Evolutionary conservation across 768 basidiomycete species (phyloP).

Genomic region (Macrolepiota dolichaula): DNA sequence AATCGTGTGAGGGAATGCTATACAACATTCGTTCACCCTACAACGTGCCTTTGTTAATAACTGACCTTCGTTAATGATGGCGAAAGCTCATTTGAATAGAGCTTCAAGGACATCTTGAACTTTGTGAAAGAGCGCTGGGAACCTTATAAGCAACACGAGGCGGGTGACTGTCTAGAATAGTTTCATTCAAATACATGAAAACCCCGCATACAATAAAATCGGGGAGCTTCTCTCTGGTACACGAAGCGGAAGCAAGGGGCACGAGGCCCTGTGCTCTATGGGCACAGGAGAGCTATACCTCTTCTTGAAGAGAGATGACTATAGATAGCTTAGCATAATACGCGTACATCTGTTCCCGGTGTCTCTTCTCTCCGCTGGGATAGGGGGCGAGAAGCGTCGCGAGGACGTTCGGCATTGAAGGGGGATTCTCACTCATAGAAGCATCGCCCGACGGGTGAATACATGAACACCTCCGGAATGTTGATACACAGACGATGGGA

Average conservation of each 20-base stretch:
- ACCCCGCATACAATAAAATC: neutral
- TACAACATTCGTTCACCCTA: neutral
- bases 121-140: neutral
- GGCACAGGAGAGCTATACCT: neutral
- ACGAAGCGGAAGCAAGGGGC: neutral
- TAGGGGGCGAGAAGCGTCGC: conserved; percentile 5
- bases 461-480: too few species aligned
- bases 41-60: neutral
- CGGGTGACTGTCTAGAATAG: neutral
- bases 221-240: neutral
- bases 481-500: neutral
- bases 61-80: neutral
- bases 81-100: neutral
- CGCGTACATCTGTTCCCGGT: neutral
- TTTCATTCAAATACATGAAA: neutral
- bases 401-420: too few species aligned
- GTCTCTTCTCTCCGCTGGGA: conserved; percentile 5
- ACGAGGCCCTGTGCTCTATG: neutral
- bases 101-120: neutral
- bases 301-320: neutral
- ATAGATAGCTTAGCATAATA: neutral
- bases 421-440: too few species aligned
- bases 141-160: neutral
- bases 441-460: too few species aligned
- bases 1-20: neutral